Evolutionary conservation across 1,139 yeast genomes (phyloP).

Genomic region (Lodderomyces metapsilosis): DNA sequence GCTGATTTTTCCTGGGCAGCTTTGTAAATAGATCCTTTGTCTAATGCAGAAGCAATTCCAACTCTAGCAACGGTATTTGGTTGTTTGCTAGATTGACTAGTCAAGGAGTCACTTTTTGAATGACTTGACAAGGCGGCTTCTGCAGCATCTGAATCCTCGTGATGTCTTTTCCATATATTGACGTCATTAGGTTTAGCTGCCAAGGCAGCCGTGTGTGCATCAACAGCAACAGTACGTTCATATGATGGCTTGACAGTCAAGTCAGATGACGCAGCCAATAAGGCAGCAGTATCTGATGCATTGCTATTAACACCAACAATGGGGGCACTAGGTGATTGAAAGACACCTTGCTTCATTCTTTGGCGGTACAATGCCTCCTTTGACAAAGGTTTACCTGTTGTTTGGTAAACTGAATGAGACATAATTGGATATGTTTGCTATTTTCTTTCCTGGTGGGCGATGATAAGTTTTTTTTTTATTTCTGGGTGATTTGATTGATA

Average conservation of each 20-base stretch:
- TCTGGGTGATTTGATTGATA: not conserved
- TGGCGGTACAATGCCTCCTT: slow-evolving; percentile 78
- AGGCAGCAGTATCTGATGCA: slow-evolving; percentile 77
- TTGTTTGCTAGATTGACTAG: slow-evolving; percentile 9
- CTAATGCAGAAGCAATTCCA: slow-evolving; percentile 38
- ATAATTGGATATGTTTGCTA: slow-evolving; percentile 15
- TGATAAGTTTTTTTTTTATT: not conserved
- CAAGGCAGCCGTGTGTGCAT: slow-evolving; percentile 65
- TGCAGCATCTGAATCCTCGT: slow-evolving; percentile 43
- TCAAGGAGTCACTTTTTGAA: slow-evolving; percentile 10
- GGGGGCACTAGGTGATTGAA: slow-evolving; percentile 65
- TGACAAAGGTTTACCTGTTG: slow-evolving; percentile 67
- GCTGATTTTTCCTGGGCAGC: slow-evolving; percentile 46
- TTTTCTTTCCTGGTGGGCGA: not conserved
- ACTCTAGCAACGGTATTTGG: slow-evolving; percentile 20
- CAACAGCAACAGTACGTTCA: slow-evolving; percentile 60
- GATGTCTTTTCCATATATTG: slow-evolving; percentile 46
- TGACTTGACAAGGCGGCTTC: slow-evolving; percentile 30
- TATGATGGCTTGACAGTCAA: slow-evolving; percentile 60
- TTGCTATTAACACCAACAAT: slow-evolving; percentile 67
- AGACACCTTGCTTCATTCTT: slow-evolving; percentile 72
- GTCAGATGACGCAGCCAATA: slow-evolving; percentile 67
- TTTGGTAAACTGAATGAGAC: slow-evolving; percentile 53
- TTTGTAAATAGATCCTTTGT: slow-evolving; percentile 35
- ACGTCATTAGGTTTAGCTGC: slow-evolving; percentile 48